Base-by-base conservation (phyloP, 257 asterid species). In the Solanum virginianum region DNA sequence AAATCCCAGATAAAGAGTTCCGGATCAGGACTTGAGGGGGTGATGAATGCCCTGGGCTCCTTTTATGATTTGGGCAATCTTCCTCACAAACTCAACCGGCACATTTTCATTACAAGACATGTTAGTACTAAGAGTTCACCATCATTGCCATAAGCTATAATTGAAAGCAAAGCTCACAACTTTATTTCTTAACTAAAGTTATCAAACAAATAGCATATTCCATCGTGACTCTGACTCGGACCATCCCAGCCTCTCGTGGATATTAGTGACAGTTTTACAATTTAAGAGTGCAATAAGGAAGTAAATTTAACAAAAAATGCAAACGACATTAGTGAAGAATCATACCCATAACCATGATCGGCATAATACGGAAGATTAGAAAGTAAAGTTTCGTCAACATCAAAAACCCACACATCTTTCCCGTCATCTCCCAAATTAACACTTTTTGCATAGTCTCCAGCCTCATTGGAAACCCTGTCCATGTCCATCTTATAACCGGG, bases 341-440 rank as follows among this genome's bases (percentile, higher is more conserved):
- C 70, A 47, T 91, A 96, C 97, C 99, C 99, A 84, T 88, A 92
- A 62, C 93, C 93, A 88, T 94, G 98, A 3, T 90, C 86, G 24
- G 88, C 81, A 85, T 96, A 95, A 87, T 96, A 96, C 22, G 97
- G 99, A 84, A 96, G 93, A 90, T 95, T 95, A 5, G 98, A 95
- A 51, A 96, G 92, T 84, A 96, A 88, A 69, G 99, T 96, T 85
- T 95, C 99, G 88, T 96, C 98, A 20, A 96, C 87, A 85, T 96
- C 98, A 80, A 96, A 96, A 85, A 95, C 62, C 99, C 98, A 96
- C 29, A 89, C 91, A 84, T 89, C 88, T 43, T 86, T 91, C 5
- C 92, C 93, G 77, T 91, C 95, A 26, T 56, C 88, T 47, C 90
- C 89, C 86, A 94, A 88, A 86, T 89, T 86, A 22, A 90, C 41